Conservation (phyloP, 1,284 basidiomycete genomes). For the Violaceomyces palustris region DNA sequence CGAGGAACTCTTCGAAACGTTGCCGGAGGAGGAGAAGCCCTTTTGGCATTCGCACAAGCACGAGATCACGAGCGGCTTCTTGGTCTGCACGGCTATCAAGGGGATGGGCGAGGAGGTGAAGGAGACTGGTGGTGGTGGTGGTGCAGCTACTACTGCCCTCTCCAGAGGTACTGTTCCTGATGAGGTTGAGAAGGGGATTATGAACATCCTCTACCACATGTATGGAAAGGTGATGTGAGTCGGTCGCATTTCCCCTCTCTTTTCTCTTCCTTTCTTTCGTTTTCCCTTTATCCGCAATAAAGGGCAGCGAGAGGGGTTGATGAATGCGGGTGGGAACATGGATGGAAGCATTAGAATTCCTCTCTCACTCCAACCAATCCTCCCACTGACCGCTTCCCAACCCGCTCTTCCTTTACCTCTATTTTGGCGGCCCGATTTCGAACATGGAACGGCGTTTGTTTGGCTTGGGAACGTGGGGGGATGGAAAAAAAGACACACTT, state of each 20-base stretch:
- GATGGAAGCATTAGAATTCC: too few species aligned
- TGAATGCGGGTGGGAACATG: too few species aligned
- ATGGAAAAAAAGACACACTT: background rate
- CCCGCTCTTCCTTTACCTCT: too few species aligned
- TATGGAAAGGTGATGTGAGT: conserved; percentile 7
- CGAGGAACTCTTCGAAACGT: conserved; percentile 55
- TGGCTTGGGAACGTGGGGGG: background rate
- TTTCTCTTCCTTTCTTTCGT: too few species aligned
- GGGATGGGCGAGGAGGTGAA: conserved; percentile 7
- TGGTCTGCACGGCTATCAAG: conserved; percentile 49
- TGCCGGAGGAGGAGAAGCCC: conserved; percentile 57
- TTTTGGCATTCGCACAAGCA: conserved; percentile 60
- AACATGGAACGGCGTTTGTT: too few species aligned
- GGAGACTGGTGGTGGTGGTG: background rate
- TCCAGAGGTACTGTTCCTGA: conserved; percentile 23
- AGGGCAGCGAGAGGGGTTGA: too few species aligned
- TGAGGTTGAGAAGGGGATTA: conserved; percentile 10
- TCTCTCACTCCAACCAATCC: too few species aligned
- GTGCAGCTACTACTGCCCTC: conserved; percentile 2
- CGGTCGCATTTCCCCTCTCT: too few species aligned
- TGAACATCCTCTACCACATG: conserved; percentile 12
- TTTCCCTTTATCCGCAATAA: too few species aligned
- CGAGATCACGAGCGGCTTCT: conserved; percentile 58
- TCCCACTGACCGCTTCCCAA: too few species aligned
- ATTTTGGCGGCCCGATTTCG: too few species aligned